Percentiles rank a stretch among this genome's conserved stretches.
These are phyloP conservation scores for Dimocarpus longan DNA, from an alignment of 345 rosid species.

Conservation along the genomic window DNA sequence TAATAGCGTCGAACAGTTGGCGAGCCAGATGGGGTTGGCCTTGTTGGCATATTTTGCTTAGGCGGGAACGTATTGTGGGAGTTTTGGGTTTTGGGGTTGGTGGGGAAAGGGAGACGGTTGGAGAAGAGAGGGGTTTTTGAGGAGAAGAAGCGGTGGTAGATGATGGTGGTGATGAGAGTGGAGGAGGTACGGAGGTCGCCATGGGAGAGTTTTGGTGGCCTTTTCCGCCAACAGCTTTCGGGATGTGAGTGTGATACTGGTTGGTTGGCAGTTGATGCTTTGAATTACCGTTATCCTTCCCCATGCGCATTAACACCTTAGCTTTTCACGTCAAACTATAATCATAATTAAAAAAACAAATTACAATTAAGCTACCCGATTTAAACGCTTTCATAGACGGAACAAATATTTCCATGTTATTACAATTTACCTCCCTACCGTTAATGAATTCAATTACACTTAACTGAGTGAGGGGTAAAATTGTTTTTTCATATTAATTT, in stretches of 20 bases:
- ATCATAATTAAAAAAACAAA: too few relatives aligned
- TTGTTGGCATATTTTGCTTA: conserved; percentile 74
- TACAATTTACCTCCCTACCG: too few relatives aligned
- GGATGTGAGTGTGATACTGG: neutral
- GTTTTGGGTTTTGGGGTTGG: conserved; percentile 48
- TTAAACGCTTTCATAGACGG: too few relatives aligned
- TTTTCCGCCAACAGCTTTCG: neutral
- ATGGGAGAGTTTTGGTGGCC: conserved; percentile 21
- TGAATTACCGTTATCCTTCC: neutral
- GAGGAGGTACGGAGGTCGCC: conserved; percentile 51
- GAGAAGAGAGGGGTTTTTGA: conserved; percentile 22
- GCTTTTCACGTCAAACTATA: too few relatives aligned
- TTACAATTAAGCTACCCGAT: too few relatives aligned
- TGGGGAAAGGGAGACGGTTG: conserved; percentile 34
- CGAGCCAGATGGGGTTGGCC: conserved; percentile 79
- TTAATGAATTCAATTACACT: too few relatives aligned
- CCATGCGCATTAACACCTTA: too few relatives aligned
- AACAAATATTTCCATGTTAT: too few relatives aligned
- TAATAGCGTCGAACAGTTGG: conserved; percentile 81
- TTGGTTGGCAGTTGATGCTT: conserved; percentile 9
- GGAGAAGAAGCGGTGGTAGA: conserved; percentile 15
- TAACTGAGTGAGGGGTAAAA: too few relatives aligned
- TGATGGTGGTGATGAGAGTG: conserved; percentile 32
- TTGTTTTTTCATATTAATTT: too few relatives aligned
- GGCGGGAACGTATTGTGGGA: conserved; percentile 79